A percentile compares a stretch with the other conserved stretches of the same genome.
Conservation (phyloP, 176 grass and related monocot species). For the Raddia guianensis region DNA sequence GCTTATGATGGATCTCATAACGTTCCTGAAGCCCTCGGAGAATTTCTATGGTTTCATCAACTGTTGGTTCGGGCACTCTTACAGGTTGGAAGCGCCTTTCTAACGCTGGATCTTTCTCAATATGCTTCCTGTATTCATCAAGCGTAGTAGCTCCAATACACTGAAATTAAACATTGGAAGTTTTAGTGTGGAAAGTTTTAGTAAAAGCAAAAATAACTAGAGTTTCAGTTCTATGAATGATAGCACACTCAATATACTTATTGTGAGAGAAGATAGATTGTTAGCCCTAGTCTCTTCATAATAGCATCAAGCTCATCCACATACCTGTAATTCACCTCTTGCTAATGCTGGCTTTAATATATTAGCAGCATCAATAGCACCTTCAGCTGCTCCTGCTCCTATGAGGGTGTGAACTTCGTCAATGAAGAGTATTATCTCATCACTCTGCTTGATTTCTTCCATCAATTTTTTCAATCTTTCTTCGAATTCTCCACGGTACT, state of each 20-base stretch:
- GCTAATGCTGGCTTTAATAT: slow-evolving; percentile 92
- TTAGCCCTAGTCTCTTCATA: slow-evolving; percentile 1
- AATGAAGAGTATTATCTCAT: slow-evolving; percentile 96
- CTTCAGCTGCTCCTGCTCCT: slow-evolving; percentile 91
- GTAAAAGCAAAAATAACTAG: slow-evolving; percentile 8
- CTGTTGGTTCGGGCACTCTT: slow-evolving; percentile 88
- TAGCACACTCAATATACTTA: slow-evolving; percentile 1
- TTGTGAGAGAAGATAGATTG: not conserved
- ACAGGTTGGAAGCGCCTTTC: slow-evolving; percentile 98
- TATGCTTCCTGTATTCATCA: slow-evolving; percentile 93
- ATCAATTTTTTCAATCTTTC: slow-evolving; percentile 97
- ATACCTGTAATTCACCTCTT: slow-evolving; percentile 96
- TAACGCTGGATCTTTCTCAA: slow-evolving; percentile 94
- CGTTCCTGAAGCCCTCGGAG: slow-evolving; percentile 81
- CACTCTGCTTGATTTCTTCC: slow-evolving; percentile 98
- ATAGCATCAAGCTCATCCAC: slow-evolving; percentile 27
- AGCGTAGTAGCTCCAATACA: slow-evolving; percentile 94
- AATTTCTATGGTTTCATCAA: slow-evolving; percentile 96
- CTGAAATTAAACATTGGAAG: slow-evolving; percentile 47
- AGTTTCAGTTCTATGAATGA: slow-evolving; percentile 1
- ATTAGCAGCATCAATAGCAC: slow-evolving; percentile 96
- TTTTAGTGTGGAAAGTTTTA: not conserved
- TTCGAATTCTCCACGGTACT: slow-evolving; percentile 97
- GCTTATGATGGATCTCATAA: slow-evolving; percentile 97
- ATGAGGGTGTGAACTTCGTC: slow-evolving; percentile 98